phyloP scores from a whole-genome alignment of 2,329 filamentous ascomycete species.

The Penicillium sp. region DNA sequence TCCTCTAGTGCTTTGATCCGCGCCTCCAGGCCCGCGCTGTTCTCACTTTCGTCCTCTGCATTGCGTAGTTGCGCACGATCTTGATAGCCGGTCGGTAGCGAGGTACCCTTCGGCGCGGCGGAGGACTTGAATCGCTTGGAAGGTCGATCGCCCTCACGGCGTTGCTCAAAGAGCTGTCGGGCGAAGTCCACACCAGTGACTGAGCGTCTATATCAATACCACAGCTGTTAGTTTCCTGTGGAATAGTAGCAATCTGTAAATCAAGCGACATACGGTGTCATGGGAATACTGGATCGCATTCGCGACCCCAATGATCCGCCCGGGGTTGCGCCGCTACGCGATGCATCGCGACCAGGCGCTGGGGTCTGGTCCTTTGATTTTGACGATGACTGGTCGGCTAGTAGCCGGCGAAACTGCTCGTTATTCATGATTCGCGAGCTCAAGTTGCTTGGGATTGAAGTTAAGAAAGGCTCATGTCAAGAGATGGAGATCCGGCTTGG shows the following conservation, averaged over 20 bases:
- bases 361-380: conserved; percentile 19
- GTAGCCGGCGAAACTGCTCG: conserved; percentile 82
- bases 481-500: conserved; percentile 19
- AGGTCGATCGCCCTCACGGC: conserved; percentile 53
- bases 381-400: conserved; percentile 54
- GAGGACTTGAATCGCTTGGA: conserved; percentile 73
- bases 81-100: conserved; percentile 75
- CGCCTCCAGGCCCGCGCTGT: conserved; percentile 56
- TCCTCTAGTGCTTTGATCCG: conserved; percentile 78
- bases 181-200: conserved; percentile 71
- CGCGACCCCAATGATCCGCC: conserved; percentile 68
- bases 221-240: background rate
- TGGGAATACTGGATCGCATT: conserved; percentile 78
- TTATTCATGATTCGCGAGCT: conserved; percentile 72
- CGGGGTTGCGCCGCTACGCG: conserved; percentile 48
- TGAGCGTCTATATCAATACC: conserved; percentile 57
- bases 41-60: conserved; percentile 55
- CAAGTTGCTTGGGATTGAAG: background rate
- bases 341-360: conserved; percentile 25
- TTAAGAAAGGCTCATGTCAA: conserved; percentile 18
- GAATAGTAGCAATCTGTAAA: background rate
- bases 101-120: conserved; percentile 78
- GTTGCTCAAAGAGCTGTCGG: conserved; percentile 76
- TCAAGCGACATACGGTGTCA: conserved; percentile 73
- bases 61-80: conserved; percentile 72